phyloP scores from a whole-genome alignment of 2,329 filamentous ascomycete genomes.

The Botrytis squamosa region DNA sequence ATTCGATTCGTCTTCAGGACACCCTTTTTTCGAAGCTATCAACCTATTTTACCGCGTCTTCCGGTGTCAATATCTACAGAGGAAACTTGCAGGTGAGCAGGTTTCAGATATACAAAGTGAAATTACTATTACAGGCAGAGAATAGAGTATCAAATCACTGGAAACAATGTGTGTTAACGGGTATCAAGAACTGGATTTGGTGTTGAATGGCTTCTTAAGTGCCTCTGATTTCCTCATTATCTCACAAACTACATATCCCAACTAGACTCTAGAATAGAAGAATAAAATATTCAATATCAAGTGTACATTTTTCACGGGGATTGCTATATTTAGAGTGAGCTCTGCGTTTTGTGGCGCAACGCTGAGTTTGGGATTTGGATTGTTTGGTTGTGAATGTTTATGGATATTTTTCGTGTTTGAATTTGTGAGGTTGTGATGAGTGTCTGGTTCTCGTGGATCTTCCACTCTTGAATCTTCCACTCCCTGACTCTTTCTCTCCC shows the following conservation, averaged over 20 bases:
- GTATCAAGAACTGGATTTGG: background rate
- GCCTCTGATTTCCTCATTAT: background rate
- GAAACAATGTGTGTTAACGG: background rate
- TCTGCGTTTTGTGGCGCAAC: background rate
- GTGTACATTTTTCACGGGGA: background rate
- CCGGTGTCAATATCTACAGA: background rate
- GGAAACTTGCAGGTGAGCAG: background rate
- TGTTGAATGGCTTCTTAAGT: background rate
- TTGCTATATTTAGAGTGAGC: background rate
- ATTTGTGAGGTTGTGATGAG: background rate
- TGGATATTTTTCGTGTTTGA: background rate
- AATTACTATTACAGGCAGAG: background rate
- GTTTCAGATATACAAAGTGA: background rate
- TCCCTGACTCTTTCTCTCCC: too few species aligned
- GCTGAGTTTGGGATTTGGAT: background rate
- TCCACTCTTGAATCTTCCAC: background rate
- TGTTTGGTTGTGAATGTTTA: background rate
- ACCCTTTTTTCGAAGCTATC: background rate
- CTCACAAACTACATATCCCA: background rate
- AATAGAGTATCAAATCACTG: background rate
- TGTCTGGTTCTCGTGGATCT: background rate
- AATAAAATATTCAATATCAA: background rate
- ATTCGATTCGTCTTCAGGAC: background rate
- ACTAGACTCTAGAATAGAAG: background rate
- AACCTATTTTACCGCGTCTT: background rate